Conservation (phyloP, 1,139 yeast species). For the Debaryomyces fabryi region DNA sequence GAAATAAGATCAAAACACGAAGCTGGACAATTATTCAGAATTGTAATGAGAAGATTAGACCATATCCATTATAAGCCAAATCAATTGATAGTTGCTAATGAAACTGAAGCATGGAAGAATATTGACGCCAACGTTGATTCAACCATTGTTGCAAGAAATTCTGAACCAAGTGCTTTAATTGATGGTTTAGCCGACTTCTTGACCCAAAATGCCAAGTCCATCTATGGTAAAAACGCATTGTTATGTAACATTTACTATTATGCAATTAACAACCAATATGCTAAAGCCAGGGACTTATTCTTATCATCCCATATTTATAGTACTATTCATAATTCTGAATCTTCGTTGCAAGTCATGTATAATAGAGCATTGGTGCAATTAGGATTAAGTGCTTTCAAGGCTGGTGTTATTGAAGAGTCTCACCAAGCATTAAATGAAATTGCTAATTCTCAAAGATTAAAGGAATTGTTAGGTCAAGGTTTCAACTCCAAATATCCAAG, state of each 20-base stretch:
- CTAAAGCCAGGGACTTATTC: slow-evolving; percentile 85
- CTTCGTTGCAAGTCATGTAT: slow-evolving; percentile 85
- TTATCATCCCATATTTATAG: slow-evolving; percentile 83
- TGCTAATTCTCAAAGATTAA: slow-evolving; percentile 82
- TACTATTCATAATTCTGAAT: slow-evolving; percentile 80
- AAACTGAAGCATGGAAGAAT: slow-evolving; percentile 68
- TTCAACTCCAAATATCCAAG: slow-evolving; percentile 68
- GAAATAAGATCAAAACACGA: slow-evolving; percentile 38
- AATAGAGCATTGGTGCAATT: slow-evolving; percentile 95
- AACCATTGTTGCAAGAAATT: slow-evolving; percentile 33
- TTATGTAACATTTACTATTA: slow-evolving; percentile 86
- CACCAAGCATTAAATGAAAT: slow-evolving; percentile 89
- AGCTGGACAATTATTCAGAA: slow-evolving; percentile 71
- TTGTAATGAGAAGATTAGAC: slow-evolving; percentile 83
- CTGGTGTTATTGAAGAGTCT: slow-evolving; percentile 82
- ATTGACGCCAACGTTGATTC: slow-evolving; percentile 33
- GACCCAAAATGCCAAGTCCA: slow-evolving; percentile 64
- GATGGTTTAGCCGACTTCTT: slow-evolving; percentile 67
- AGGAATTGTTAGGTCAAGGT: slow-evolving; percentile 95
- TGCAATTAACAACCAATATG: slow-evolving; percentile 84
- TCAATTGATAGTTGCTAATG: slow-evolving; percentile 69
- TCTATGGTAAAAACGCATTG: slow-evolving; percentile 81
- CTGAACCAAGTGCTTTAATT: slow-evolving; percentile 51
- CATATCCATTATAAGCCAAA: slow-evolving; percentile 92
- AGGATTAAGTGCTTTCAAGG: slow-evolving; percentile 94